phyloP scores from a whole-genome alignment of 768 basidiomycete genomes.

The Rhodotorula graminis region DNA sequence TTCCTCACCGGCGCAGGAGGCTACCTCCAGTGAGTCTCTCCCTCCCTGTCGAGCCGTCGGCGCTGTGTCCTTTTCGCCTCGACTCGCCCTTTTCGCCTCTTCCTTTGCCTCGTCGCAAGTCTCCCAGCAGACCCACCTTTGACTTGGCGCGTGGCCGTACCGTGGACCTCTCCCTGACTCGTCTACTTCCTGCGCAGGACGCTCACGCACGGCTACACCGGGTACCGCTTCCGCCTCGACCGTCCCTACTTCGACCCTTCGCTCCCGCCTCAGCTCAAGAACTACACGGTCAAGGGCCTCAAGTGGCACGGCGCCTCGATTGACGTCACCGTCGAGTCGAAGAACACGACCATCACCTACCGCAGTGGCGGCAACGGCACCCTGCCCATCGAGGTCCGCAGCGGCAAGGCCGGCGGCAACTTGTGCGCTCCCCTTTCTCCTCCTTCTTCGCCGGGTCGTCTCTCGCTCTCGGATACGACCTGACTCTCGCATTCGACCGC shows the following conservation, averaged over 20 bases:
- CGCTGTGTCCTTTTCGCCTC: too few relatives aligned
- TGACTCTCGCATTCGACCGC: background rate
- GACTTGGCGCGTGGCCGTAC: too few relatives aligned
- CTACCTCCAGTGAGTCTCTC: conserved; percentile 20
- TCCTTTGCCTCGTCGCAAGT: too few relatives aligned
- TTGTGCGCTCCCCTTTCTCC: conserved; percentile 9
- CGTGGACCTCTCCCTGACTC: too few relatives aligned
- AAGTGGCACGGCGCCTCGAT: conserved; percentile 20
- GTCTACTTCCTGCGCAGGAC: conserved; percentile 8
- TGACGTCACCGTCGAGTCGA: conserved; percentile 14
- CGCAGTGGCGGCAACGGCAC: background rate
- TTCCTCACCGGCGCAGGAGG: conserved; percentile 32
- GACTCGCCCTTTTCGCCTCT: too few relatives aligned
- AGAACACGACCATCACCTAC: conserved; percentile 23
- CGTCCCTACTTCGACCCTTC: conserved; percentile 34
- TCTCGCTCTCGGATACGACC: background rate
- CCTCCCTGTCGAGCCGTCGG: too few relatives aligned
- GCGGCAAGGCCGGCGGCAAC: conserved; percentile 11
- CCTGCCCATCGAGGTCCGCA: conserved; percentile 18
- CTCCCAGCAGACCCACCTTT: too few relatives aligned
- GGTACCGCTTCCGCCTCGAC: conserved; percentile 28
- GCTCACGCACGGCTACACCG: conserved; percentile 38
- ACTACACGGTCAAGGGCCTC: conserved; percentile 36
- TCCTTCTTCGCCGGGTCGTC: background rate
- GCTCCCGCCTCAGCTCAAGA: conserved; percentile 28